phyloP scores from a whole-genome alignment of 2,329 filamentous ascomycete species.

The Sodiomyces alkalinus region DNA sequence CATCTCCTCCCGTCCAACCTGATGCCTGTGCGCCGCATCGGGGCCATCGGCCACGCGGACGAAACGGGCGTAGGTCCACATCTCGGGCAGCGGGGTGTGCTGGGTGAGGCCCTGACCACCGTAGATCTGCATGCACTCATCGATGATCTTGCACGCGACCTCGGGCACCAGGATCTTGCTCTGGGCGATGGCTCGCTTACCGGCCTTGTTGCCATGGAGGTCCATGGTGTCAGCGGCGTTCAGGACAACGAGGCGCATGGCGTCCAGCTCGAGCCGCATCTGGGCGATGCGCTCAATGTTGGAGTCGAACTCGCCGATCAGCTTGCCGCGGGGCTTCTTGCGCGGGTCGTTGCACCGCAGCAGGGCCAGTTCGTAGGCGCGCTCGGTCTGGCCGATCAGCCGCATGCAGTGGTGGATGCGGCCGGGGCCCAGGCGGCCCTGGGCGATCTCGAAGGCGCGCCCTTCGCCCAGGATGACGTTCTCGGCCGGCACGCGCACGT shows the following conservation, averaged over 20 bases:
- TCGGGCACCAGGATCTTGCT: constrained; percentile 84
- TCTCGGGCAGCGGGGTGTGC: constrained; percentile 81
- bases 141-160: constrained; percentile 75
- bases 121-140: constrained; percentile 85
- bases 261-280: constrained; percentile 84
- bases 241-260: constrained; percentile 74
- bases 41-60: constrained; percentile 83
- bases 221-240: constrained; percentile 96
- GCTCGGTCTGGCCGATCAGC: constrained; percentile 76
- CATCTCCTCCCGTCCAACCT: constrained; percentile 70
- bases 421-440: constrained; percentile 86
- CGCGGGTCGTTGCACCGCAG: constrained; percentile 80
- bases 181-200: constrained; percentile 87
- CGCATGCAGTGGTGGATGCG: constrained; percentile 98
- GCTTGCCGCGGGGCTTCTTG: constrained; percentile 84
- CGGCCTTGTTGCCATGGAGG: constrained; percentile 70
- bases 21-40: constrained; percentile 82
- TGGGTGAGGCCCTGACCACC: constrained; percentile 85
- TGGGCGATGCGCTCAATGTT: constrained; percentile 90
- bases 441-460: constrained; percentile 93
- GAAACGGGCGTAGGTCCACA: constrained; percentile 74
- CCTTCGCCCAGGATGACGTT: constrained; percentile 92
- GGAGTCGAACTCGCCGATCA: constrained; percentile 75
- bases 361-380: constrained; percentile 85
- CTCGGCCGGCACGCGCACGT: constrained; percentile 70